Conservation (phyloP, 495 filamentous ascomycete genomes). For the Aspergillus ellipticus region DNA sequence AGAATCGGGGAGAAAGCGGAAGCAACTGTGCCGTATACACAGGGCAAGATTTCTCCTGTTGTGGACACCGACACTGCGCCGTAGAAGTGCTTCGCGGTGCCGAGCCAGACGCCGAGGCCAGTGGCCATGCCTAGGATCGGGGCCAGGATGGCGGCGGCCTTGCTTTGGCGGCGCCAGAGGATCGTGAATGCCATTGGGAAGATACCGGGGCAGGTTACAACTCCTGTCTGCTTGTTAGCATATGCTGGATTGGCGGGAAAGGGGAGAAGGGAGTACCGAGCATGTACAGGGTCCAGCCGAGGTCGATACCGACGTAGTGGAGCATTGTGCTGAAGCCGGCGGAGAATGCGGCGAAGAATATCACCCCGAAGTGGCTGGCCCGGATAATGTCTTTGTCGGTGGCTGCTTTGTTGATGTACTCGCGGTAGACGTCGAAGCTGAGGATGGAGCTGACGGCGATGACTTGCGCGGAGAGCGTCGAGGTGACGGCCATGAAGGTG, state of each 20-base stretch:
- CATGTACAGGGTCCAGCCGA: slow-evolving; percentile 23
- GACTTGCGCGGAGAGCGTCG: slow-evolving; percentile 22
- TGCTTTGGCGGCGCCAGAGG: slow-evolving; percentile 35
- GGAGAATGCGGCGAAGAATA: slow-evolving; percentile 16
- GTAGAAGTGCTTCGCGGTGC: slow-evolving; percentile 29
- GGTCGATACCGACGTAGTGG: slow-evolving; percentile 8
- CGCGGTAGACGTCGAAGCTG: slow-evolving; percentile 34
- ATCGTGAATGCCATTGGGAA: slow-evolving; percentile 36
- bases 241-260: not conserved
- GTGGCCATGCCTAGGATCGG: slow-evolving; percentile 36
- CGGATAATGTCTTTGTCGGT: slow-evolving; percentile 20
- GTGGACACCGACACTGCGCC: slow-evolving; percentile 34
- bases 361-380: slow-evolving; percentile 22
- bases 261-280: slow-evolving; percentile 13
- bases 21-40: slow-evolving; percentile 27
- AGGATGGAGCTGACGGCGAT: slow-evolving; percentile 31
- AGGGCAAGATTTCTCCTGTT: slow-evolving; percentile 30
- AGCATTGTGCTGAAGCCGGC: slow-evolving; percentile 16
- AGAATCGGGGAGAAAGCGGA: slow-evolving; percentile 16
- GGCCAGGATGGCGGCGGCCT: slow-evolving; percentile 27
- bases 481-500: slow-evolving; percentile 34
- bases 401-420: slow-evolving; percentile 29
- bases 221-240: not conserved
- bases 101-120: slow-evolving; percentile 37
- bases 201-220: slow-evolving; percentile 19